phyloP scores from a whole-genome alignment of 1,284 basidiomycete genomes.

The Tilletia setariae region DNA sequence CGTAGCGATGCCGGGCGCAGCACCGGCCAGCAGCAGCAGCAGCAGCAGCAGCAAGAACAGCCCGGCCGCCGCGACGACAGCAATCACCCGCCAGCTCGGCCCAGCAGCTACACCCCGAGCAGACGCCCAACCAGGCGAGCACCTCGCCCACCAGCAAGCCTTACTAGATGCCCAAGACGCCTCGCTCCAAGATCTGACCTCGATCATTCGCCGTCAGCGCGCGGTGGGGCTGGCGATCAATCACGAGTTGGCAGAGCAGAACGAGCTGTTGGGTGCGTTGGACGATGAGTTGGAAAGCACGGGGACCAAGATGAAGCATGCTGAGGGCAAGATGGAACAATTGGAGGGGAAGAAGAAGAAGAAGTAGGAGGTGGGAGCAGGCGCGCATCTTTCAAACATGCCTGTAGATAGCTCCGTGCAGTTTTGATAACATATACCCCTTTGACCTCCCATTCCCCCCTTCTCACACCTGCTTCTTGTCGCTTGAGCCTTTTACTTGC shows the following conservation, averaged over 20 bases:
- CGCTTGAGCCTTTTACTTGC: too few species aligned
- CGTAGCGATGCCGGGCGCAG: not conserved
- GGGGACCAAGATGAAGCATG: constrained; percentile 70
- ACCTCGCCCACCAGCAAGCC: constrained; percentile 69
- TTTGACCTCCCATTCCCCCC: not conserved
- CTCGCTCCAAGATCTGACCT: constrained; percentile 72
- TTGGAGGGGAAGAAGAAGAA: constrained; percentile 30
- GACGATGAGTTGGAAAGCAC: constrained; percentile 70
- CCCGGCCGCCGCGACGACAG: not conserved
- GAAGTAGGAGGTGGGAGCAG: not conserved
- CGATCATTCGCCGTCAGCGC: constrained; percentile 78
- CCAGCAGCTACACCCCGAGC: constrained; percentile 59
- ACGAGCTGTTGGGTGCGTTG: constrained; percentile 77
- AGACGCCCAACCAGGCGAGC: not conserved
- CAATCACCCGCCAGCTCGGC: constrained; percentile 76
- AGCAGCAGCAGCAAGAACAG: constrained; percentile 71
- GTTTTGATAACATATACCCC: not conserved
- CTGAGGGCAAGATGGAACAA: constrained; percentile 71
- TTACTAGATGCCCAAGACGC: constrained; percentile 80
- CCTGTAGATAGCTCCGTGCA: not conserved
- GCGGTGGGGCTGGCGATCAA: constrained; percentile 83
- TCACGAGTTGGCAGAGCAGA: constrained; percentile 78
- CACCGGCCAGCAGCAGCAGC: constrained; percentile 58
- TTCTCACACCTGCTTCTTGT: too few species aligned
- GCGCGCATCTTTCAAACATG: too few species aligned